phyloP scores from a whole-genome alignment of 2,329 filamentous ascomycete genomes.

The Talaromyces pinophilus region DNA sequence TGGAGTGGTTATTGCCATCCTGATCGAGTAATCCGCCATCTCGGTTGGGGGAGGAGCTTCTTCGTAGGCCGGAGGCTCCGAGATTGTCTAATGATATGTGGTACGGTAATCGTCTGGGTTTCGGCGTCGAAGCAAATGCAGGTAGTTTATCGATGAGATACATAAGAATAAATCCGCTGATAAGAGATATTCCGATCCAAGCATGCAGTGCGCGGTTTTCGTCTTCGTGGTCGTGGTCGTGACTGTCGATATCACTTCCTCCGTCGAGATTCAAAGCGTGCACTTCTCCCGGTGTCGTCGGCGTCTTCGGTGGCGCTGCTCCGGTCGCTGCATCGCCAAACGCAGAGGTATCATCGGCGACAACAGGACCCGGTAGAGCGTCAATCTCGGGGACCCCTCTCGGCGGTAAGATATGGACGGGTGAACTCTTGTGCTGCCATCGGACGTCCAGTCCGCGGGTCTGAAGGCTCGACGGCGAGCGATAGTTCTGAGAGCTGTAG shows the following conservation, averaged over 20 bases:
- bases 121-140: conserved; percentile 67
- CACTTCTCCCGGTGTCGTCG: conserved; percentile 17
- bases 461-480: conserved; percentile 35
- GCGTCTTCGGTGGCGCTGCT: conserved; percentile 15
- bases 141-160: conserved; percentile 89
- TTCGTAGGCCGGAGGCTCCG: conserved; percentile 58
- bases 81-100: conserved; percentile 89
- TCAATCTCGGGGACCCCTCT: conserved; percentile 21
- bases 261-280: conserved; percentile 22
- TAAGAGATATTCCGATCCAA: conserved; percentile 84
- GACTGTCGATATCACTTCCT: conserved; percentile 28
- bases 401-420: conserved; percentile 11
- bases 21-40: conserved; percentile 42
- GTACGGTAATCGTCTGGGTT: conserved; percentile 67
- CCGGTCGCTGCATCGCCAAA: conserved; percentile 7
- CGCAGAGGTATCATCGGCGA: conserved; percentile 25
- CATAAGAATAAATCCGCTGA: conserved; percentile 92
- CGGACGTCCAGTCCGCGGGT: conserved; percentile 32
- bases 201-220: conserved; percentile 60
- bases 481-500: conserved; percentile 57
- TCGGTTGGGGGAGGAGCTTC: conserved; percentile 43
- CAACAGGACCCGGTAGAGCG: conserved; percentile 34
- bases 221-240: conserved; percentile 35
- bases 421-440: conserved; percentile 31
- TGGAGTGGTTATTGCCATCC: conserved; percentile 28